Conservation (phyloP, 129 eudicot species). For the Calendula officinalis region DNA sequence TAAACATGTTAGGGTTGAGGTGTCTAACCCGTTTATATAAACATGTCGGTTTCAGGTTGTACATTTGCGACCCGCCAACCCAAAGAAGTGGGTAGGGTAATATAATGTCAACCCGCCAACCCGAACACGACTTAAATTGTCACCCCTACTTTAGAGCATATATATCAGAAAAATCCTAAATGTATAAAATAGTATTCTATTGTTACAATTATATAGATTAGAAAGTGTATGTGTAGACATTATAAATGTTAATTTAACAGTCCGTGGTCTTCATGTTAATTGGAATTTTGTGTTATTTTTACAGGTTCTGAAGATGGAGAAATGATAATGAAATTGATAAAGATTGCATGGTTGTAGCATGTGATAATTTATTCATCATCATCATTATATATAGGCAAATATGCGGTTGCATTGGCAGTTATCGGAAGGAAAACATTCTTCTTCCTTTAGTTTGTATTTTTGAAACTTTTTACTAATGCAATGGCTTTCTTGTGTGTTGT, state of each 20-base stretch:
- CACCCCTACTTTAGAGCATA: too few relatives aligned
- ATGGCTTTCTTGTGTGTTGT: conserved; percentile 35
- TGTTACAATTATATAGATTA: neutral
- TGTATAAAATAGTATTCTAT: neutral
- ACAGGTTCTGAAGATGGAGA: conserved; percentile 28
- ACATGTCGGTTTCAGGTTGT: too few relatives aligned
- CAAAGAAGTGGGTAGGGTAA: too few relatives aligned
- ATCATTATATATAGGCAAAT: conserved; percentile 11
- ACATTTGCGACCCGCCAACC: too few relatives aligned
- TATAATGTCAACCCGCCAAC: too few relatives aligned
- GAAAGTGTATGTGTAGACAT: conserved; percentile 1
- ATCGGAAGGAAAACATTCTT: conserved; percentile 21
- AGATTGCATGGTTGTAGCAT: conserved; percentile 10
- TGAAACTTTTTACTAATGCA: conserved; percentile 25
- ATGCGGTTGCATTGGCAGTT: conserved; percentile 23
- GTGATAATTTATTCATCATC: conserved; percentile 13
- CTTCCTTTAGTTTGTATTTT: conserved; percentile 13
- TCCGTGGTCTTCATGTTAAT: neutral
- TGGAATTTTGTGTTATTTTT: conserved; percentile 3
- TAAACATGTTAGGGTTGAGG: too few relatives aligned
- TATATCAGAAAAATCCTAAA: too few relatives aligned
- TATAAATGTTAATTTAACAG: conserved; percentile 3
- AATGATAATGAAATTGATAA: conserved; percentile 1
- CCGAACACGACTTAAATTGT: too few relatives aligned
- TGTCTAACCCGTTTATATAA: too few relatives aligned